These are phyloP conservation scores for Aspergillus haitiensis DNA, from an alignment of 495 filamentous ascomycete genomes.

Conservation along the genomic window DNA sequence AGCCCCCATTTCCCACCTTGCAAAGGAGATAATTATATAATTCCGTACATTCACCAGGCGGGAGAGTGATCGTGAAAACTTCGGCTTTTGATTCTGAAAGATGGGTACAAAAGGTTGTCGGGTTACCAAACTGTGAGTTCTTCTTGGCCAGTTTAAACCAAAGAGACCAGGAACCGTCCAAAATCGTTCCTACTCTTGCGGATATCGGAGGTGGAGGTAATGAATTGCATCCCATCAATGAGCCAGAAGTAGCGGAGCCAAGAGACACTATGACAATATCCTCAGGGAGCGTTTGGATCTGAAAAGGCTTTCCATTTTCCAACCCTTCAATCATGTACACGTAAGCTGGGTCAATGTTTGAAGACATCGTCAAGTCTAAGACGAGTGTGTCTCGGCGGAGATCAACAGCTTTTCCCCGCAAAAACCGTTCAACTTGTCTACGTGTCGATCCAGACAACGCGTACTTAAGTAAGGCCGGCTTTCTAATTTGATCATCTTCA, in stretches of 20 bases:
- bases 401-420: not conserved
- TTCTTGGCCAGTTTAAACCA: conserved; percentile 12
- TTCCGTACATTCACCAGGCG: conserved; percentile 7
- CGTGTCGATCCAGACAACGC: not conserved
- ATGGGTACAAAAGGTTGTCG: conserved; percentile 29
- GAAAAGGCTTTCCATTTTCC: not conserved
- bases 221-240: not conserved
- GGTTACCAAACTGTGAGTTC: conserved; percentile 30
- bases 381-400: not conserved
- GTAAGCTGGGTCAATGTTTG: not conserved
- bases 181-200: not conserved
- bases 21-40: not conserved
- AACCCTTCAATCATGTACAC: not conserved
- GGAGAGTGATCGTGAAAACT: conserved; percentile 36
- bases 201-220: not conserved
- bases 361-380: not conserved
- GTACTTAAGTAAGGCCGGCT: not conserved
- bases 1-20: not conserved
- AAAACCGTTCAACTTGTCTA: not conserved
- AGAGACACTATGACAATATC: not conserved
- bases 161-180: conserved; percentile 10
- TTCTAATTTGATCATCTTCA: not conserved
- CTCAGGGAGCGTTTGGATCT: not conserved
- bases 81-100: conserved; percentile 29
- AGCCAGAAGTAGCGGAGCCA: not conserved